Evolutionary conservation across 1,139 yeast genomes (phyloP), one percentile per base, ranked within the genome.

Genomic region (Sugiyamaella pinicola): DNA sequence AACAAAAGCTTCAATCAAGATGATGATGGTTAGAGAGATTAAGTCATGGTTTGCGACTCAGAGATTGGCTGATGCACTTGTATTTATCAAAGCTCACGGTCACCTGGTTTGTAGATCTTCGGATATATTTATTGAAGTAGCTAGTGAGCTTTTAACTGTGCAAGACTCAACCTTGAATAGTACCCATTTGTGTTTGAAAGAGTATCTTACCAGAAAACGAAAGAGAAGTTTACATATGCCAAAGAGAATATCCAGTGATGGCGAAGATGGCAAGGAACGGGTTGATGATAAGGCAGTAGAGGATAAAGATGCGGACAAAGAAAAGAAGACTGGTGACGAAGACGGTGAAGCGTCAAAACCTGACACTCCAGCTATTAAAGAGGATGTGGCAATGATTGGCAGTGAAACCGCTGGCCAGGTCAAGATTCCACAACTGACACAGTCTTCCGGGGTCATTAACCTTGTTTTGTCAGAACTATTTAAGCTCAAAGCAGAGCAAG

Each of bases 391-490:
- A 24, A 58, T 63, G 60, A 33, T 31, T 40, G 54, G 41, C n/a
- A 37, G 22, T 19, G 54, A 38, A 2, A 51, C 42, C 2, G 39
- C 53, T n/a, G 42, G 49, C 2, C 46, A 47, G 6, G 35, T 55
- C 5, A 58, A 58, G 39, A 51, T 55, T 8, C 62, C 64, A 8
- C 29, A 47, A 1, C 55, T 60, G 8, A 65, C 69, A 47, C 65
- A 69, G 47, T 69, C 80, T 6, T 77, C 85, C 1, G 89, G 89
- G 1, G 77, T 88, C 9, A 75, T 89, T 55, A 84, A 81, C 56
- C 64, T 79, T 3, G 69, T 89, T 10, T 68, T 89, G 34, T 72
- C 82, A 0, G 91, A 87, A 62, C 71, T 89, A 31, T 82, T 87
- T 81, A 72, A 76, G 10, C 51, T 67, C 18, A 69, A 62, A 42